phyloP scores from a whole-genome alignment of 441 rosid genomes.

The Arabidopsis hybrid region DNA sequence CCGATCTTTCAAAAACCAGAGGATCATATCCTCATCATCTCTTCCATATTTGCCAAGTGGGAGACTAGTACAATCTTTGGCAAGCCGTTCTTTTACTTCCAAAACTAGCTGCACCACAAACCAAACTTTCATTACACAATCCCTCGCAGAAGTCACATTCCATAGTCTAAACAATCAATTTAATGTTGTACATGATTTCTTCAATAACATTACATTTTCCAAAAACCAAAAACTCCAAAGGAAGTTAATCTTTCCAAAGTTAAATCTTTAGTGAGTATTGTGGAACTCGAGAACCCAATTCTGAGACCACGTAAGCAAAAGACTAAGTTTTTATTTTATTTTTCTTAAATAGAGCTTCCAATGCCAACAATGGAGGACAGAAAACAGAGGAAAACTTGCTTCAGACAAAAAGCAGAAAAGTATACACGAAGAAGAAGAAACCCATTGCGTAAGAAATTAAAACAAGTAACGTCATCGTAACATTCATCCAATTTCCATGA shows the following conservation, averaged over 20 bases:
- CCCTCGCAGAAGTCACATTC: not conserved
- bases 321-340: not conserved
- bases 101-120: conserved; percentile 62
- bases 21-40: conserved; percentile 96
- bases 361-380: conserved; percentile 18
- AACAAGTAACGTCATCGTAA: conserved; percentile 23
- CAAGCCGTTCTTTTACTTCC: conserved; percentile 81
- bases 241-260: not conserved
- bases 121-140: not conserved
- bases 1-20: conserved; percentile 87
- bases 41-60: conserved; percentile 86
- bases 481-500: conserved; percentile 44
- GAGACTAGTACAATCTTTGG: conserved; percentile 61
- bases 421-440: conserved; percentile 17
- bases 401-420: not conserved
- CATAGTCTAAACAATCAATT: not conserved
- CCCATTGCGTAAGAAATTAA: conserved; percentile 24
- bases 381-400: conserved; percentile 18
- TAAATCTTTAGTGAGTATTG: no score
- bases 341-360: conserved; percentile 12
- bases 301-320: not conserved
- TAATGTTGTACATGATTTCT: not conserved
- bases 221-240: not conserved
- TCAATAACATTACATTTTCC: not conserved
- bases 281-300: conserved; percentile 8